Base-by-base conservation (phyloP, 495 filamentous ascomycete genomes). In the Bombardia bombarda region DNA sequence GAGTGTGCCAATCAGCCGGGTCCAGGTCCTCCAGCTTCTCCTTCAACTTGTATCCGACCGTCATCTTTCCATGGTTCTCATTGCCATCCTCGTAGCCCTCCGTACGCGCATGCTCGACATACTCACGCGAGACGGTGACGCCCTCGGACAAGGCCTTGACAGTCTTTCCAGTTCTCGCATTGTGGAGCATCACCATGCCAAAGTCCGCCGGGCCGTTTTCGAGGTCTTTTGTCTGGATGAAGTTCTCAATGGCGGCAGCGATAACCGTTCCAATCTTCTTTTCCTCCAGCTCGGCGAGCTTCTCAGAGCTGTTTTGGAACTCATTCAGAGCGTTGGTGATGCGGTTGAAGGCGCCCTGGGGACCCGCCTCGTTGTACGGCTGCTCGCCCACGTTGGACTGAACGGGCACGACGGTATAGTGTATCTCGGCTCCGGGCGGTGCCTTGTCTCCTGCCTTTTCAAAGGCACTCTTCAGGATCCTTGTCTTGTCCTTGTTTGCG, bases 371-470 rank as follows among this genome's bases (percentile, higher is more conserved):
- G 38, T 55, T 32, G 22, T 54, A 55, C 7, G 55, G 47, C 32
- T 57, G 55, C 39, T 57, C 51, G 37, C 55, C 55, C 26, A 47
- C 51, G 4, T 33, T 35, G 10, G 55, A 55, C 2, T 23, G 8
- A 16, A 39, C 54, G 3, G 37, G 18, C 33, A 50, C 8, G 5
- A 38, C 26, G 26, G 26, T 28, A 28, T 13, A 28, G 26, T 7
- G 25, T 45, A 45, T n/a, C 8, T 24, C 4, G 38, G 19, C 4
- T 24, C 30, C 30, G 13, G 14, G 3, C n/a, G 22, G 12, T 22
- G 37, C n/a, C n/a, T n/a, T n/a, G n/a, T n/a, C n/a, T n/a, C n/a
- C 13, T 35, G 40, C 10, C 18, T 10, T 1, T 22, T 20, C n/a
- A 22, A 54, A 36, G 25, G 23, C 33, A 0, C 7, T 2, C 5